Percentiles rank a stretch among this genome's conserved stretches.
Evolutionary conservation across 257 asterid species (phyloP).

Genomic region (Cinchona pubescens): DNA sequence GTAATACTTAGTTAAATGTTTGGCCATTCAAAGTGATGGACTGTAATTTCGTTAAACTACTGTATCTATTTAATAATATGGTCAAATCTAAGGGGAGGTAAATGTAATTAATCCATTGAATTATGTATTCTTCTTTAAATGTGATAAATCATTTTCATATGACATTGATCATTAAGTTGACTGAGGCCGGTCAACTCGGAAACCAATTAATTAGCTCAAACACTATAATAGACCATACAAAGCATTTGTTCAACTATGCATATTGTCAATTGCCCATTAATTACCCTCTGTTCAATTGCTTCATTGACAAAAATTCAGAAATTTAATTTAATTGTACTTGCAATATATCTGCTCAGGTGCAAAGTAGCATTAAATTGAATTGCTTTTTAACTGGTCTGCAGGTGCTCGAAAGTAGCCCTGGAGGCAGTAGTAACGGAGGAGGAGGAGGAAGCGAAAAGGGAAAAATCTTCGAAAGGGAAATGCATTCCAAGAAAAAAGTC

Average conservation of each 20-base stretch:
- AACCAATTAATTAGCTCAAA: not conserved
- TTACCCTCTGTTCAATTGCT: not conserved
- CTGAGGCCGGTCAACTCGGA: not conserved
- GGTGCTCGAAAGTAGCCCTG: constrained; percentile 43
- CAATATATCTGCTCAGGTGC: not conserved
- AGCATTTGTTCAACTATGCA: not conserved
- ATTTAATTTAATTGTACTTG: not conserved
- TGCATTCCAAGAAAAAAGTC: constrained; percentile 75
- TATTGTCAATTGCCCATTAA: not conserved
- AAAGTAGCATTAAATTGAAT: not conserved
- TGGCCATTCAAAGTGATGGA: no score
- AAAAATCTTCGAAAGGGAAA: constrained; percentile 49
- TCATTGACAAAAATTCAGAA: not conserved
- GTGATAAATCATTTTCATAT: no score
- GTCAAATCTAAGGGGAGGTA: no score
- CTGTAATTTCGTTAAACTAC: no score
- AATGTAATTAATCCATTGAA: no score
- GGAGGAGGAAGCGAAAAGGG: constrained; percentile 35
- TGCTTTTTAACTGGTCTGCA: constrained; percentile 13
- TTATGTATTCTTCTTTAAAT: no score
- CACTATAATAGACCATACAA: not conserved
- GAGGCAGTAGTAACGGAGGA: constrained; percentile 32
- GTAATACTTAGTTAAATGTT: no score
- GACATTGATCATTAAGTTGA: not conserved
- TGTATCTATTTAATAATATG: no score